Conservation (phyloP, 495 filamentous ascomycete species). For the Penicillium egyptiacum region DNA sequence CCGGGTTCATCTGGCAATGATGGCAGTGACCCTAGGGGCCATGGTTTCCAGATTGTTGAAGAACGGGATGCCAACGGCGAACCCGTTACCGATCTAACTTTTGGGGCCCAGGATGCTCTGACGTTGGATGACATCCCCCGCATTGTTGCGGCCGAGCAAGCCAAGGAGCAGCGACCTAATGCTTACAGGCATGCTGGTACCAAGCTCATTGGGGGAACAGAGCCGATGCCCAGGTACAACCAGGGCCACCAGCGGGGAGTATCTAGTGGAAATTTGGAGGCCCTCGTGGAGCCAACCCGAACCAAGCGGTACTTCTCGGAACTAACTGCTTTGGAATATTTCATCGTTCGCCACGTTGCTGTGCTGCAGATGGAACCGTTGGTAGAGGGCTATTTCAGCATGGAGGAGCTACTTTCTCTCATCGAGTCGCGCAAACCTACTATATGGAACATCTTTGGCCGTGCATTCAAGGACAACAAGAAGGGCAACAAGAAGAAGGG, state of each 20-base stretch:
- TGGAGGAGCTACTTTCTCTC: constrained; percentile 91
- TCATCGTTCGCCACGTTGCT: constrained; percentile 93
- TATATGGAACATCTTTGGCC: constrained; percentile 97
- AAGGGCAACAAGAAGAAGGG: constrained; percentile 89
- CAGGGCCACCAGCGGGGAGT: constrained; percentile 77
- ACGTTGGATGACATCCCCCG: constrained; percentile 97
- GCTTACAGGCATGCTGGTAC: constrained; percentile 75
- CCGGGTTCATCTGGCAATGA: constrained; percentile 79
- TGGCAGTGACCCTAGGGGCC: constrained; percentile 54
- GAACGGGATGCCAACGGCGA: constrained; percentile 76
- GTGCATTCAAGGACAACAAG: constrained; percentile 83
- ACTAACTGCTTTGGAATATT: constrained; percentile 91
- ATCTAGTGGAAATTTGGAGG: constrained; percentile 62
- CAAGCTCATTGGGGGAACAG: constrained; percentile 62
- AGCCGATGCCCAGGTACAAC: constrained; percentile 65
- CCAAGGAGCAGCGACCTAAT: constrained; percentile 85
- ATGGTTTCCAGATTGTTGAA: constrained; percentile 79
- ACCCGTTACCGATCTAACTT: constrained; percentile 70
- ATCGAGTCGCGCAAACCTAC: constrained; percentile 92
- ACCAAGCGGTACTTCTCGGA: constrained; percentile 92
- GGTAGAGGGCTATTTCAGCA: constrained; percentile 82
- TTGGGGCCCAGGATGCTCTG: constrained; percentile 86
- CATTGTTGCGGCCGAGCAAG: constrained; percentile 93
- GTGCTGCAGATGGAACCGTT: constrained; percentile 94
- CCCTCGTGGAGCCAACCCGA: constrained; percentile 35